Conservation (phyloP, 495 filamentous ascomycete genomes). For the Diplogelasinospora grovesii region DNA sequence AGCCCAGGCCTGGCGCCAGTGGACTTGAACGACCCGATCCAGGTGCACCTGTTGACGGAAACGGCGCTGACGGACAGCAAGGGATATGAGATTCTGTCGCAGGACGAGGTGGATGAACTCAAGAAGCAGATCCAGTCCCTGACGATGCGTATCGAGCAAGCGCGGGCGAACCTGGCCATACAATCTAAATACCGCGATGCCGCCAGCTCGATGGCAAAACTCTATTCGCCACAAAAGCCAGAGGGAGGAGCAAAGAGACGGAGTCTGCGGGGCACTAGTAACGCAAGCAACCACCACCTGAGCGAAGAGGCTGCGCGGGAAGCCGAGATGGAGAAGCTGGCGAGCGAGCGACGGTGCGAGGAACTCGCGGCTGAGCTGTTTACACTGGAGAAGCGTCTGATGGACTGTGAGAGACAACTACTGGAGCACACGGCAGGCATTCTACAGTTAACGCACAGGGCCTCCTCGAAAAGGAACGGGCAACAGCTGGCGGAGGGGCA, state of each 20-base stretch:
- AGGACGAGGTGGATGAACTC: conserved; percentile 82
- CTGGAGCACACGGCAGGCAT: conserved; percentile 91
- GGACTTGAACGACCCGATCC: conserved; percentile 48
- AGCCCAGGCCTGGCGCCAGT: conserved; percentile 38
- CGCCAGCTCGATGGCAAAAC: conserved; percentile 70
- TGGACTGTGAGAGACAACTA: conserved; percentile 63
- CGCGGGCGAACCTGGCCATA: conserved; percentile 75
- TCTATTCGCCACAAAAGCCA: conserved; percentile 51
- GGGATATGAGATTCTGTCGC: conserved; percentile 74
- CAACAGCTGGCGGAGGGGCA: conserved; percentile 18
- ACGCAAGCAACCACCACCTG: conserved; percentile 35
- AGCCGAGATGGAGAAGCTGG: conserved; percentile 66
- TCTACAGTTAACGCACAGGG: conserved; percentile 76
- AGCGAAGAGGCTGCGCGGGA: conserved; percentile 45
- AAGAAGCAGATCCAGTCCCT: conserved; percentile 76
- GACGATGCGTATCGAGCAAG: conserved; percentile 66
- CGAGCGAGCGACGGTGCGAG: conserved; percentile 75
- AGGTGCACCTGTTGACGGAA: conserved; percentile 84
- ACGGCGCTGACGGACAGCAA: conserved; percentile 85
- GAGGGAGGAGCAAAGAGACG: conserved; percentile 39
- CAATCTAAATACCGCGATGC: conserved; percentile 94
- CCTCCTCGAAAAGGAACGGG: conserved; percentile 32
- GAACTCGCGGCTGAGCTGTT: conserved; percentile 75
- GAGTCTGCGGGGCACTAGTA: conserved; percentile 52
- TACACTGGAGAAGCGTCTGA: conserved; percentile 62